These are phyloP conservation scores for Melastoma malabathricum DNA, from an alignment of 345 rosid species.

Conservation along the genomic window DNA sequence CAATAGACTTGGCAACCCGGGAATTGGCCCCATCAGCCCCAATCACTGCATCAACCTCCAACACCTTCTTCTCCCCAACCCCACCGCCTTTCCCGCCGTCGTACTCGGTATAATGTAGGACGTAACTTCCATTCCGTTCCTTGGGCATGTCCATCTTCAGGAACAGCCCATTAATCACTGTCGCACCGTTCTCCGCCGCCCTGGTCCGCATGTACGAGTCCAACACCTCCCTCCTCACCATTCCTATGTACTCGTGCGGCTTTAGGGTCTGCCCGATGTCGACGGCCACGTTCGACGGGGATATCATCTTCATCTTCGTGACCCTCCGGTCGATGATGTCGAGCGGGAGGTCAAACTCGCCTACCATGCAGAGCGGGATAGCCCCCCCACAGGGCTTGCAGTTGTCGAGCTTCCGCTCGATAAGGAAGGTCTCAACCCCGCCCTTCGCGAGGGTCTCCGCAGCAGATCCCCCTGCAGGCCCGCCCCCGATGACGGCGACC, in stretches of 20 bases:
- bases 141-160: conserved; percentile 72
- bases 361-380: conserved; percentile 92
- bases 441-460: conserved; percentile 75
- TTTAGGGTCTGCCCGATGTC: conserved; percentile 86
- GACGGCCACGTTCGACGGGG: conserved; percentile 92
- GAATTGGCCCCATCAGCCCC: conserved; percentile 98
- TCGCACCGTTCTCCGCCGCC: conserved; percentile 64
- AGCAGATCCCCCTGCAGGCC: conserved; percentile 79
- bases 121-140: conserved; percentile 37
- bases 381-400: conserved; percentile 96
- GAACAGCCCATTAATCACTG: conserved; percentile 69
- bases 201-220: conserved; percentile 66
- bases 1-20: conserved; percentile 78
- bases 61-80: conserved; percentile 51
- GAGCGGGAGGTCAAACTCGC: conserved; percentile 82
- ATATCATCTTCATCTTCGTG: conserved; percentile 94
- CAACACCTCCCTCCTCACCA: conserved; percentile 83
- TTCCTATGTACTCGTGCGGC: conserved; percentile 94
- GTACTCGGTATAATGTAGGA: conserved; percentile 75
- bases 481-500: conserved; percentile 87
- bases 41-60: conserved; percentile 88
- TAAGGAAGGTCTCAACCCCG: conserved; percentile 74
- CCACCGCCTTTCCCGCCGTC: conserved; percentile 54
- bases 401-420: conserved; percentile 85
- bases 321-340: conserved; percentile 82